Conservation (phyloP, 768 basidiomycete species). For the Calocera viscosa region DNA sequence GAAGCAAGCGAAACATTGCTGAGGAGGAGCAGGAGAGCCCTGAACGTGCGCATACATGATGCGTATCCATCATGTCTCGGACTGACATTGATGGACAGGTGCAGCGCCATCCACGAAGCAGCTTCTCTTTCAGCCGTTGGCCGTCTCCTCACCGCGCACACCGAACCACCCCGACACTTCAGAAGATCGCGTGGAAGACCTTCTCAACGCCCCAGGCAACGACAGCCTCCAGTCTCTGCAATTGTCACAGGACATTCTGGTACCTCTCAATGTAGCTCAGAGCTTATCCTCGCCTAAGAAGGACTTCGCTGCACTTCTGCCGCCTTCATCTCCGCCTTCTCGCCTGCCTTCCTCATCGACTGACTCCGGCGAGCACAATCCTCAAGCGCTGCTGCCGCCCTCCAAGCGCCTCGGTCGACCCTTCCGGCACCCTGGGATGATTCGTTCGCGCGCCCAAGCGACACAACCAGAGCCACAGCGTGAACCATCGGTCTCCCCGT, state of each 20-base stretch:
- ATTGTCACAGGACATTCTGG: background rate
- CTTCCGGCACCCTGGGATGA: background rate
- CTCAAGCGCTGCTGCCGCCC: background rate
- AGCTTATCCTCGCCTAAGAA: background rate
- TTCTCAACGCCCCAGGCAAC: background rate
- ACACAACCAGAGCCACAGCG: background rate
- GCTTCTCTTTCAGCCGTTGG: background rate
- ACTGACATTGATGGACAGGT: background rate
- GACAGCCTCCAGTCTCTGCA: background rate
- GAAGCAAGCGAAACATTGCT: background rate
- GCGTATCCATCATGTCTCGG: no score
- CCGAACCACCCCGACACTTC: background rate
- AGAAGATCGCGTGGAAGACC: slow-evolving; percentile 2
- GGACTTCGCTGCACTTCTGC: background rate
- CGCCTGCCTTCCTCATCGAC: background rate
- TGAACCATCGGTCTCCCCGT: background rate
- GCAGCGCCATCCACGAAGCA: background rate
- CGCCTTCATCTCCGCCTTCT: background rate
- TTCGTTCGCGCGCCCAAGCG: background rate
- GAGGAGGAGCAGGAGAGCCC: background rate
- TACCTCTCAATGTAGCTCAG: background rate
- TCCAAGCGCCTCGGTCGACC: background rate
- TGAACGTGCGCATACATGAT: no score
- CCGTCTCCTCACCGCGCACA: background rate
- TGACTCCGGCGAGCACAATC: background rate